Conservation (phyloP, 768 basidiomycete genomes). For the Lentinula aciculospora region DNA sequence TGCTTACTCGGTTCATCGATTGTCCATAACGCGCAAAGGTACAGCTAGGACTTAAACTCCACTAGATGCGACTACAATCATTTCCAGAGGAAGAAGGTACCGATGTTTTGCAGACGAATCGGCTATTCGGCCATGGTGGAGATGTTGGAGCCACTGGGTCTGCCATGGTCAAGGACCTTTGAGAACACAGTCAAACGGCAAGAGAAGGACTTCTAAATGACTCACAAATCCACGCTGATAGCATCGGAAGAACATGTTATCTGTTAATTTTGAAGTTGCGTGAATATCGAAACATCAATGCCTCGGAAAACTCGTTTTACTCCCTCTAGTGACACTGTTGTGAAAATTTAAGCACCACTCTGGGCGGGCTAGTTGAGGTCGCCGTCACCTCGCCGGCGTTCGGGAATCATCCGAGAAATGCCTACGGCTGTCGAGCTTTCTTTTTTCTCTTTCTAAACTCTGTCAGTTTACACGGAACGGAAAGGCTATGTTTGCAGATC, state of each 20-base stretch:
- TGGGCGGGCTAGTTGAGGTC: background rate
- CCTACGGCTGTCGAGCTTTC: background rate
- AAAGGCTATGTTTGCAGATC: background rate
- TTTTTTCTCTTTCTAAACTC: too few relatives aligned
- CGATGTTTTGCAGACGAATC: background rate
- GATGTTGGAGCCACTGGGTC: background rate
- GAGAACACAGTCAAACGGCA: too few relatives aligned
- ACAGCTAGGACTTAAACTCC: background rate
- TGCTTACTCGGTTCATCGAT: background rate
- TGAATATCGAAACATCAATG: too few relatives aligned
- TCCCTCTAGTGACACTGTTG: background rate
- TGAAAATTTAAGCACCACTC: background rate
- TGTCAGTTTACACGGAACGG: background rate
- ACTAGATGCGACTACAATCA: too few relatives aligned
- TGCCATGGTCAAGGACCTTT: too few relatives aligned
- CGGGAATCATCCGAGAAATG: background rate
- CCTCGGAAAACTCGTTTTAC: too few relatives aligned
- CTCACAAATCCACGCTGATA: too few relatives aligned
- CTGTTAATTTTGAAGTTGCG: too few relatives aligned
- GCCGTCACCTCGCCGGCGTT: background rate
- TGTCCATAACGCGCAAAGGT: background rate
- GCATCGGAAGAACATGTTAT: too few relatives aligned
- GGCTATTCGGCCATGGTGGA: background rate
- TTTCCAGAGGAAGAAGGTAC: background rate
- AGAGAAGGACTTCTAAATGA: too few relatives aligned